phyloP scores from a whole-genome alignment of 1,139 yeast species.

The Sugiyamaella castrensis region DNA sequence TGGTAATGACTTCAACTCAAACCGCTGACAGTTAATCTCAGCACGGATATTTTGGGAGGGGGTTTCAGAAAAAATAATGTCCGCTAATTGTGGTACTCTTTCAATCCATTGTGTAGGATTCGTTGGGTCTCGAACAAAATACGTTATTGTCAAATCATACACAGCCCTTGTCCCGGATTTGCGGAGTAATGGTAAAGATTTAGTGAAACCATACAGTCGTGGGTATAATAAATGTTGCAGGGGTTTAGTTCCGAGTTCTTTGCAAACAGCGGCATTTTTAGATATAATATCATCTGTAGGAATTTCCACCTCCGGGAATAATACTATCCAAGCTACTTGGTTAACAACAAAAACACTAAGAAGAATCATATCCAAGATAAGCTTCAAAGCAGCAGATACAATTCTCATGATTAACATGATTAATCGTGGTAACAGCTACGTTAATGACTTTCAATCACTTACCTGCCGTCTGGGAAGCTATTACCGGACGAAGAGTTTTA shows the following conservation, averaged over 20 bases:
- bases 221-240: constrained; percentile 49
- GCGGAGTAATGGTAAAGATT: constrained; percentile 30
- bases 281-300: constrained; percentile 26
- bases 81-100: constrained; percentile 21
- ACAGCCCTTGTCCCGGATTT: constrained; percentile 28
- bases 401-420: background rate
- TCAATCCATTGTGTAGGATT: constrained; percentile 11
- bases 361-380: background rate
- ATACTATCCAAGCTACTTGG: constrained; percentile 28
- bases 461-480: no score
- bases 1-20: constrained; percentile 50
- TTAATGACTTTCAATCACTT: no score
- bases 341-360: no score
- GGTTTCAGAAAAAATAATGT: constrained; percentile 34
- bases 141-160: constrained; percentile 55
- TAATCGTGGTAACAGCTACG: no score
- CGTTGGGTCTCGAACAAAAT: constrained; percentile 30
- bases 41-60: constrained; percentile 36
- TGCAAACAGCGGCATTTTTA: constrained; percentile 32
- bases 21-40: constrained; percentile 49
- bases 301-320: constrained; percentile 39
- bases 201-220: constrained; percentile 38
- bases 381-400: background rate
- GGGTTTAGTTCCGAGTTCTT: constrained; percentile 41
- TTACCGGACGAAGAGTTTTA: no score